Percentiles rank a stretch among this genome's conserved stretches.
Conservation (phyloP, 1,139 yeast species). For the Kurtzmaniella quercitrusa region DNA sequence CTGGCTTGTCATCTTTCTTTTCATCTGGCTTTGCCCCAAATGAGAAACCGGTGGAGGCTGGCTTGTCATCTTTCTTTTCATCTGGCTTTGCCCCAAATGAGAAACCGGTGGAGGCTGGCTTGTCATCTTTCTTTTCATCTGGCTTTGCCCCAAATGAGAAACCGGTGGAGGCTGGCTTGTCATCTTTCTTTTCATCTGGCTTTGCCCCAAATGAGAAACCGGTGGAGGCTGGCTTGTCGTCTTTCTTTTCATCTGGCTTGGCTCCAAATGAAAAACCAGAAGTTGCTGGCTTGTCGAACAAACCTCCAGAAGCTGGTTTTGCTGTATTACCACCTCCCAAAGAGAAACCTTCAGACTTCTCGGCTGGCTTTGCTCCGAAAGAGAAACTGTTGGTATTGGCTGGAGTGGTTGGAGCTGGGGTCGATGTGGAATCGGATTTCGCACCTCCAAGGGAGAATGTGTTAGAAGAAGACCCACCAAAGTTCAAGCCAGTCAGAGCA, state of each 20-base stretch:
- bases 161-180: constrained; percentile 11
- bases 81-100: constrained; percentile 18
- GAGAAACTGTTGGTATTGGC: constrained; percentile 12
- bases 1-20: constrained; percentile 8
- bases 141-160: constrained; percentile 17
- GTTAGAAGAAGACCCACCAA: constrained; percentile 8
- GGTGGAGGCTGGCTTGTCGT: constrained; percentile 14
- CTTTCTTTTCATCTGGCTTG: constrained; percentile 17
- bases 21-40: constrained; percentile 26
- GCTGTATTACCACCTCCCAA: constrained; percentile 20
- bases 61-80: constrained; percentile 16
- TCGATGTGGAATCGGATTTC: constrained; percentile 12
- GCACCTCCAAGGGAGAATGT: constrained; percentile 16
- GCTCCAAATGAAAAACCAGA: constrained; percentile 25
- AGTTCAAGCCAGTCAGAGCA: constrained; percentile 3
- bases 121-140: constrained; percentile 15
- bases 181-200: constrained; percentile 12
- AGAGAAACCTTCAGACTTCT: constrained; percentile 10
- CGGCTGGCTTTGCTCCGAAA: constrained; percentile 8
- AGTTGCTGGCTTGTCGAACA: constrained; percentile 9
- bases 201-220: constrained; percentile 13
- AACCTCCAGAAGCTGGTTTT: constrained; percentile 14
- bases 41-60: constrained; percentile 14
- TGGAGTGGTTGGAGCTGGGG: constrained; percentile 10
- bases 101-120: constrained; percentile 13